phyloP scores from a whole-genome alignment of 345 rosid species.

The Noccaea caerulescens region DNA sequence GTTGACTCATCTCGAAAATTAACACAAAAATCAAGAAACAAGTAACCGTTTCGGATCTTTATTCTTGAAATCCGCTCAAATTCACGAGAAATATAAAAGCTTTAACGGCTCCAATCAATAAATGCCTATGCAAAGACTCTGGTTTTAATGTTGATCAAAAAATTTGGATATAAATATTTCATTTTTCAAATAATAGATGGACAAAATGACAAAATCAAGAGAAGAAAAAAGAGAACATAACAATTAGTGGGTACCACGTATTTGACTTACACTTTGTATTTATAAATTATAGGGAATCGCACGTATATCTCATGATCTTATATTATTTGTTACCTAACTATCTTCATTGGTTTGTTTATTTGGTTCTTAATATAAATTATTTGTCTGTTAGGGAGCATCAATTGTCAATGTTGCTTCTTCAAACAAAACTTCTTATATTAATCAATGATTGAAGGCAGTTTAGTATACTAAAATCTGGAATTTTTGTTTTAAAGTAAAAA shows the following conservation, averaged over 20 bases:
- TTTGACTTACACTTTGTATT: constrained; percentile 37
- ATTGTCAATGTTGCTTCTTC: constrained; percentile 43
- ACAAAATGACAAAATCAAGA: constrained; percentile 37
- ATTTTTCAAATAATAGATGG: background rate
- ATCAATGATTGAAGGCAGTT: constrained; percentile 17
- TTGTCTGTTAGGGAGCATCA: constrained; percentile 34
- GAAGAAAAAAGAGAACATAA: constrained; percentile 11
- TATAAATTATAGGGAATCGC: constrained; percentile 19
- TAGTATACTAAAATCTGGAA: background rate
- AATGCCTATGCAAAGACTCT: constrained; percentile 33
- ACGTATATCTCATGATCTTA: constrained; percentile 21
- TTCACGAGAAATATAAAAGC: constrained; percentile 36
- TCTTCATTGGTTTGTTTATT: constrained; percentile 23
- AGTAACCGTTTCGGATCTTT: constrained; percentile 5
- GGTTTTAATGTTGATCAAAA: constrained; percentile 23
- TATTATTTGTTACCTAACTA: constrained; percentile 4
- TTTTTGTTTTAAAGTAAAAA: background rate
- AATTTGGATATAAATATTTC: constrained; percentile 23
- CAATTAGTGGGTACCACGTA: constrained; percentile 41
- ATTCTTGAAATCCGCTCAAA: constrained; percentile 12
- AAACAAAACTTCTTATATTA: constrained; percentile 16
- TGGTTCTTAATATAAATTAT: background rate
- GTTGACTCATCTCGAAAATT: constrained; percentile 37
- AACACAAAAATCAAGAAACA: background rate
- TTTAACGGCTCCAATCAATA: constrained; percentile 42